Conservation (phyloP, 2,329 filamentous ascomycete genomes). For the Cladophialophora immunda region DNA sequence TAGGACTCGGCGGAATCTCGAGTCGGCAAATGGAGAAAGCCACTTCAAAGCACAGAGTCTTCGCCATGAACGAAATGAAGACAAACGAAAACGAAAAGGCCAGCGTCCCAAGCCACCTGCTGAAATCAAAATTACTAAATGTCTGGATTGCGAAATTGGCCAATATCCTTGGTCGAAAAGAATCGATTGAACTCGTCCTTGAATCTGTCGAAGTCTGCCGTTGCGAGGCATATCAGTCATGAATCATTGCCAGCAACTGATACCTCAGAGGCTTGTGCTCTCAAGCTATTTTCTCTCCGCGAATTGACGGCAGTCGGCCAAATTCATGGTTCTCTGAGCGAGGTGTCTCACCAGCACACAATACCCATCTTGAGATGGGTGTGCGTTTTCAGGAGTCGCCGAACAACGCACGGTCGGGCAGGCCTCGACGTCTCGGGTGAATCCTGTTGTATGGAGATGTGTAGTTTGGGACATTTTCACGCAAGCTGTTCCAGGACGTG, state of each 20-base stretch:
- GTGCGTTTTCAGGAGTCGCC: neutral
- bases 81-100: neutral
- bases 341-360: neutral
- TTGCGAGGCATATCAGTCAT: neutral
- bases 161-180: constrained; percentile 6
- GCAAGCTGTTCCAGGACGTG: neutral
- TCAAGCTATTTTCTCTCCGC: constrained; percentile 9
- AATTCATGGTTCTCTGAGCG: neutral
- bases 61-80: neutral
- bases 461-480: neutral
- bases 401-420: no score
- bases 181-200: constrained; percentile 4
- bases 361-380: neutral
- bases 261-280: neutral
- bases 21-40: neutral
- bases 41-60: neutral
- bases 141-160: constrained; percentile 7
- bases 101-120: neutral
- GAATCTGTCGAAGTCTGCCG: neutral
- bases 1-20: neutral
- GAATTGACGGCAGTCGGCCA: constrained; percentile 1
- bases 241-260: neutral
- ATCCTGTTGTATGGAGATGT: neutral
- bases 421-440: no score
- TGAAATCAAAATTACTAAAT: neutral